Evolutionary conservation across 768 basidiomycete species (phyloP).

Genomic region (Tricholoma terreum): DNA sequence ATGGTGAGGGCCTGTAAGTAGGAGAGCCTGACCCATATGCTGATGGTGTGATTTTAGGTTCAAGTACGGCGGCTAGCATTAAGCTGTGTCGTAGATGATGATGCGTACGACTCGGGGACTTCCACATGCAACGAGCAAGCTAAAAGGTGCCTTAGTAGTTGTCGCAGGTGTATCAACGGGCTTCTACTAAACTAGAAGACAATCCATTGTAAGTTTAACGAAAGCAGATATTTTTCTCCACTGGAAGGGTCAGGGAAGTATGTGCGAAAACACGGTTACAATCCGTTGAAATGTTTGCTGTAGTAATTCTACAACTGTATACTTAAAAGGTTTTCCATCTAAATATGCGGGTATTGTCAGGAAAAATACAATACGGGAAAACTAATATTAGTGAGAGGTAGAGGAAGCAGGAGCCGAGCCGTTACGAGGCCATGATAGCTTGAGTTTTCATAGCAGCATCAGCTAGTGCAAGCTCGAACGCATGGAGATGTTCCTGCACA

Average conservation of each 20-base stretch:
- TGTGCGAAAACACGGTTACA: not conserved
- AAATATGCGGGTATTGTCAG: not conserved
- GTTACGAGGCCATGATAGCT: constrained; percentile 76
- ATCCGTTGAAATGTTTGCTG: not conserved
- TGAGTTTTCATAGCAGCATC: constrained; percentile 76
- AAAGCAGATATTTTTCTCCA: not conserved
- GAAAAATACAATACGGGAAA: not conserved
- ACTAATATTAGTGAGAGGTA: constrained; percentile 8
- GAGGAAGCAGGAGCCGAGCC: not conserved
- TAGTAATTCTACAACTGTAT: not conserved
- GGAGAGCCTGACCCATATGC: not conserved
- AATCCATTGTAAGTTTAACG: too few relatives aligned
- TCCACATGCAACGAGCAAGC: too few relatives aligned
- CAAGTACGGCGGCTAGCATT: not conserved
- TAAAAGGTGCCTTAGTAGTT: too few relatives aligned
- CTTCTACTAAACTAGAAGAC: too few relatives aligned
- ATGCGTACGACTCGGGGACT: too few relatives aligned
- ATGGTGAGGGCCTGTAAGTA: constrained; percentile 34
- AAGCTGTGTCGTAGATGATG: too few relatives aligned
- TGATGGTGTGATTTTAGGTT: not conserved
- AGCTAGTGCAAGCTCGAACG: constrained; percentile 67
- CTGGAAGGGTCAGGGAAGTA: not conserved
- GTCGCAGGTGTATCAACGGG: too few relatives aligned
- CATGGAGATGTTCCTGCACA: constrained; percentile 75
- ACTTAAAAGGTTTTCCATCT: not conserved